A percentile compares a stretch with the other conserved stretches of the same genome.
phyloP scores from a whole-genome alignment of 108 stramenopile species.

The Conticribra guillardii region DNA sequence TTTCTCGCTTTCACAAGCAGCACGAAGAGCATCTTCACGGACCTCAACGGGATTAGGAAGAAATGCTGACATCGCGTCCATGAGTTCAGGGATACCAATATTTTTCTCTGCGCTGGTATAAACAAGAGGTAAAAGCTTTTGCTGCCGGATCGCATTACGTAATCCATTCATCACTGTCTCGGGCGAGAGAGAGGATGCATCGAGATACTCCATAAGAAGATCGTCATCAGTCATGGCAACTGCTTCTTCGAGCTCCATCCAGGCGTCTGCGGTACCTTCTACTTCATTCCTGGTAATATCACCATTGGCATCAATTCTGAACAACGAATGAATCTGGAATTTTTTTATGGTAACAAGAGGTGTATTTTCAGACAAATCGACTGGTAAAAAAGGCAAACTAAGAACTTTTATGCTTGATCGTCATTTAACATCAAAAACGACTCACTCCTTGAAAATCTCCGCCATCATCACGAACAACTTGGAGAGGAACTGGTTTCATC shows the following conservation, averaged over 20 bases:
- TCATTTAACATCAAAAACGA: not conserved
- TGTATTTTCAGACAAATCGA: not conserved
- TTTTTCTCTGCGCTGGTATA: conserved; percentile 36
- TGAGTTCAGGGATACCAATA: conserved; percentile 38
- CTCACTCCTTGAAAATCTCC: conserved; percentile 22
- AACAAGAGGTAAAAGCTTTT: conserved; percentile 35
- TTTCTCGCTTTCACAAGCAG: conserved; percentile 23
- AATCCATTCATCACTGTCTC: conserved; percentile 26
- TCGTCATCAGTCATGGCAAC: conserved; percentile 45
- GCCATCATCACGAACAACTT: conserved; percentile 18
- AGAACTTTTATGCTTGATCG: not conserved
- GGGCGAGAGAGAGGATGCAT: conserved; percentile 5
- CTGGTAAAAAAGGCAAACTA: not conserved
- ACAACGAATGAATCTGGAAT: conserved; percentile 22
- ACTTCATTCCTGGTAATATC: conserved; percentile 9
- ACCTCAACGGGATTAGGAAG: conserved; percentile 35
- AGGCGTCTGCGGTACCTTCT: conserved; percentile 27
- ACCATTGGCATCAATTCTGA: conserved; percentile 13
- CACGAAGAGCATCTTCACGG: conserved; percentile 27
- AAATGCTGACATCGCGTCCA: conserved; percentile 34
- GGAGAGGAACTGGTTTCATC: conserved; percentile 38
- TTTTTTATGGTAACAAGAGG: too few relatives aligned
- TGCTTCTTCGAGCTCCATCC: conserved; percentile 34
- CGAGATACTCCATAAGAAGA: conserved; percentile 36
- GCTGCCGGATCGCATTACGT: conserved; percentile 3